phyloP scores from a whole-genome alignment of 148 eudicot genomes.

The Polygonum maritimum region DNA sequence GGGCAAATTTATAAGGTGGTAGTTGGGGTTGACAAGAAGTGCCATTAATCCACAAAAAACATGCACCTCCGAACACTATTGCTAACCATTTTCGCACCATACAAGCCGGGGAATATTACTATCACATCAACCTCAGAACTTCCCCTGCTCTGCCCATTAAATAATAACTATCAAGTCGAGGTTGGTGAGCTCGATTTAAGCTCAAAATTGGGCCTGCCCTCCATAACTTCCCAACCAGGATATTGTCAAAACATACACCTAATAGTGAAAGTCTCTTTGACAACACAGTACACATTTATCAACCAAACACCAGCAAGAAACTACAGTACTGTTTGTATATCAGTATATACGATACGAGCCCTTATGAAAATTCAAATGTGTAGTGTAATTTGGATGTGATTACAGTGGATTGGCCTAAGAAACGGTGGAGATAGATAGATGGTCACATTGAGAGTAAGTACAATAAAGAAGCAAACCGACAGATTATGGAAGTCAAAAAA shows the following conservation, averaged over 20 bases:
- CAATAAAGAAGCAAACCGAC: background rate
- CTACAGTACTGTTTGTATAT: too few species aligned
- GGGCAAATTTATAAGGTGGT: too few species aligned
- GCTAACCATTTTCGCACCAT: background rate
- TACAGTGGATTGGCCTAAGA: too few species aligned
- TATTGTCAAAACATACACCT: background rate
- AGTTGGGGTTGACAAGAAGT: too few species aligned
- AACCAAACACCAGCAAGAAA: too few species aligned
- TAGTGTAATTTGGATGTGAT: too few species aligned
- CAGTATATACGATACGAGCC: too few species aligned
- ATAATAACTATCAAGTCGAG: slow-evolving; percentile 1
- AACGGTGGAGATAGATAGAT: background rate
- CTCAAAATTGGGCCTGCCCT: background rate
- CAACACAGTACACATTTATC: background rate
- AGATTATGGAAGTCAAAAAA: background rate
- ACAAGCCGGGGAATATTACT: background rate
- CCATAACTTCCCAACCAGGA: background rate
- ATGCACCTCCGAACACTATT: background rate
- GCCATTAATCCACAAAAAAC: background rate
- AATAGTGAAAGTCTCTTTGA: background rate
- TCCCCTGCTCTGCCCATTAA: background rate
- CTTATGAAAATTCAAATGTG: too few species aligned
- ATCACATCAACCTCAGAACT: slow-evolving; percentile 1
- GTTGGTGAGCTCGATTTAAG: background rate
- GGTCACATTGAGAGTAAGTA: background rate